Evolutionary conservation across 139 green algal genomes (phyloP).

Genomic region (Nannochloris sp.): DNA sequence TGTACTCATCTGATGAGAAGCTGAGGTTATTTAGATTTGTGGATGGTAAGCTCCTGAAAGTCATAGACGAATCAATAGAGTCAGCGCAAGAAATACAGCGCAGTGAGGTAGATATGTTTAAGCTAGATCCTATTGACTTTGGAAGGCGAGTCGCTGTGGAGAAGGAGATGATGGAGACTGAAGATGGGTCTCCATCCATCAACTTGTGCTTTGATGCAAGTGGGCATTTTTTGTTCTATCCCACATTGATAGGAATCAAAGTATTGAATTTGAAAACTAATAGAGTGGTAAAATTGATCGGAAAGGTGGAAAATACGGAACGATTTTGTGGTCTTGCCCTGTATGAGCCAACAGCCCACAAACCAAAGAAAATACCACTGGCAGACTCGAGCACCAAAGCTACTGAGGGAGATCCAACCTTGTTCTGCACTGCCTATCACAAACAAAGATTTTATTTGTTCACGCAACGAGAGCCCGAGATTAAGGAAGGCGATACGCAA

Average conservation of each 20-base stretch:
- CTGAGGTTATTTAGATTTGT: slow-evolving; percentile 82
- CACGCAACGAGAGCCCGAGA: slow-evolving; percentile 63
- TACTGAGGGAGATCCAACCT: slow-evolving; percentile 59
- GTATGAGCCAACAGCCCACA: slow-evolving; percentile 45
- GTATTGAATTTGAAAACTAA: slow-evolving; percentile 89
- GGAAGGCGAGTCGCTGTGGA: slow-evolving; percentile 56
- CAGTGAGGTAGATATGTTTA: slow-evolving; percentile 29
- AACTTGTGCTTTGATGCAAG: slow-evolving; percentile 85
- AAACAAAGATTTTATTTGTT: slow-evolving; percentile 91
- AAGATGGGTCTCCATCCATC: slow-evolving; percentile 49
- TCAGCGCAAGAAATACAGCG: slow-evolving; percentile 55
- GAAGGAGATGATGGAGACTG: slow-evolving; percentile 32
- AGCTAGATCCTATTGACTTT: slow-evolving; percentile 90
- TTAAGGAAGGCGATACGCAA: slow-evolving; percentile 55
- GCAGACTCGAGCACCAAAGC: slow-evolving; percentile 14
- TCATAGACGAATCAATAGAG: slow-evolving; percentile 82
- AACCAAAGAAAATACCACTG: slow-evolving; percentile 11
- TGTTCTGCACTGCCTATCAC: slow-evolving; percentile 74
- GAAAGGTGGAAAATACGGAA: slow-evolving; percentile 93
- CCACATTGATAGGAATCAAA: slow-evolving; percentile 87
- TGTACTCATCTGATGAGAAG: slow-evolving; percentile 60
- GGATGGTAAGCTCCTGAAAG: slow-evolving; percentile 73
- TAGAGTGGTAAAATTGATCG: slow-evolving; percentile 58
- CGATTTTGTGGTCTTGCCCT: slow-evolving; percentile 85
- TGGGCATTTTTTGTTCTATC: slow-evolving; percentile 86